Evolutionary conservation across 1,284 basidiomycete species (phyloP).

Genomic region (Moesziomyces sp.): DNA sequence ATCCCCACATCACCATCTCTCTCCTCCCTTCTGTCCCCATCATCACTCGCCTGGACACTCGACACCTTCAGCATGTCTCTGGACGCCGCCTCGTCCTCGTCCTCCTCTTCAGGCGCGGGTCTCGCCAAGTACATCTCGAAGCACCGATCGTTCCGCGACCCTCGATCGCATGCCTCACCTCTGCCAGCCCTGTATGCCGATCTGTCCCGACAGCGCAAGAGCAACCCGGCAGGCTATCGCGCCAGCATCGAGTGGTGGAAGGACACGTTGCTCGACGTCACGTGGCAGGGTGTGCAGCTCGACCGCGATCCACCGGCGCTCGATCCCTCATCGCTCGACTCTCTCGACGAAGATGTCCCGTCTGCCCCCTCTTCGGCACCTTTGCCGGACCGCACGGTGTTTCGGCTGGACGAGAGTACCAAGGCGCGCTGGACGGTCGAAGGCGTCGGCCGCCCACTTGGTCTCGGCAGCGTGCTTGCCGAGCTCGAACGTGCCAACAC

Average conservation of each 20-base stretch:
- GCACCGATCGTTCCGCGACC: conserved; percentile 31
- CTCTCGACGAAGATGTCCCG: not conserved
- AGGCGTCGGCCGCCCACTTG: conserved; percentile 80
- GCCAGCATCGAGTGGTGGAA: conserved; percentile 90
- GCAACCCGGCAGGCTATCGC: conserved; percentile 83
- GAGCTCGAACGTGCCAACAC: conserved; percentile 50
- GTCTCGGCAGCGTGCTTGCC: conserved; percentile 78
- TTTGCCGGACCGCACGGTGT: conserved; percentile 66
- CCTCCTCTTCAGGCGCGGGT: not conserved
- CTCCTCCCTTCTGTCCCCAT: not conserved
- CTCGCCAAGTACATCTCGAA: conserved; percentile 29
- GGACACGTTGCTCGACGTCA: conserved; percentile 75
- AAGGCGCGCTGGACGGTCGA: conserved; percentile 42
- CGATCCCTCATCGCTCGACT: not conserved
- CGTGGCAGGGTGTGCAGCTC: conserved; percentile 64
- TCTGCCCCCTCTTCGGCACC: not conserved
- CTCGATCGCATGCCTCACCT: conserved; percentile 32
- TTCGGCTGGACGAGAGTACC: conserved; percentile 72
- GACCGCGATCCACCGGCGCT: not conserved
- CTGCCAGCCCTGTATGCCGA: conserved; percentile 88
- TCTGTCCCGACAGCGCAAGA: conserved; percentile 81
- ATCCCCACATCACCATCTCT: not conserved
- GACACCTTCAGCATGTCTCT: not conserved
- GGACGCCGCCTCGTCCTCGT: not conserved
- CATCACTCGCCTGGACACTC: not conserved